Base-by-base conservation (phyloP, 371 early-diverging fungal genomes). In the Rhizopus delemar region DNA sequence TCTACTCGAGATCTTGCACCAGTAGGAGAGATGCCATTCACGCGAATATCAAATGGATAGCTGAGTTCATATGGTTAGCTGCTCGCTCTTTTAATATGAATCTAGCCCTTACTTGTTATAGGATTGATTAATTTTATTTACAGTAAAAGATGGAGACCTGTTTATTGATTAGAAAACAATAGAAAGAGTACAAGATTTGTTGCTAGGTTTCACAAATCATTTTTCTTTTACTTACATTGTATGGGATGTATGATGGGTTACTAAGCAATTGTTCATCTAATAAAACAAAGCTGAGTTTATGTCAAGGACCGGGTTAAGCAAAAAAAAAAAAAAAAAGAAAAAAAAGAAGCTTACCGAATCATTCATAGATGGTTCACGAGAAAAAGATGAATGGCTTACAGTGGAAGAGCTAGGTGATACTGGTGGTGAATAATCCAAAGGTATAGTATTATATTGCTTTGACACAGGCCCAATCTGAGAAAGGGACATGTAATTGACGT, bases 1-100 rank as follows among this genome's bases (percentile, higher is more conserved):
- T 90, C 90, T 28, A 90, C 90, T 5, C 89, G 71, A 12, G 87
- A 87, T 60, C 86, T 85, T 41, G 90, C 87, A 48, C 85, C 84
- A 45, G 71, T 73, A 38, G 54, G 61, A 15, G 89, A 84, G 13
- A 88, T 80, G 6, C 88, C 89, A 35, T 79, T 69, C 28, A 85
- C 71, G 8, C 68, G 56, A 49, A 85, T 71, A 57, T 70, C 8
- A 15, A 53, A 48, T 28, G 48, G 48, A 12, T 8, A 48, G 9
- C 48, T 48, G 8, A 29, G 15, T 7, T 28, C 7, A 48, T 9
- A 7, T 48, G 29, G 22, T 29, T 4, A 38, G 8, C 2, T 38
- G 11, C 8, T 22, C 48, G 48, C 31, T 22, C 6, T 9, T 43
- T 43, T 11, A 43, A 43, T n/a, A 43, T 2, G 15, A n/a, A n/a